A percentile compares a stretch with the other conserved stretches of the same genome.
Conservation (phyloP, 176 grass and related monocot species). For the Oryza coarctata region DNA sequence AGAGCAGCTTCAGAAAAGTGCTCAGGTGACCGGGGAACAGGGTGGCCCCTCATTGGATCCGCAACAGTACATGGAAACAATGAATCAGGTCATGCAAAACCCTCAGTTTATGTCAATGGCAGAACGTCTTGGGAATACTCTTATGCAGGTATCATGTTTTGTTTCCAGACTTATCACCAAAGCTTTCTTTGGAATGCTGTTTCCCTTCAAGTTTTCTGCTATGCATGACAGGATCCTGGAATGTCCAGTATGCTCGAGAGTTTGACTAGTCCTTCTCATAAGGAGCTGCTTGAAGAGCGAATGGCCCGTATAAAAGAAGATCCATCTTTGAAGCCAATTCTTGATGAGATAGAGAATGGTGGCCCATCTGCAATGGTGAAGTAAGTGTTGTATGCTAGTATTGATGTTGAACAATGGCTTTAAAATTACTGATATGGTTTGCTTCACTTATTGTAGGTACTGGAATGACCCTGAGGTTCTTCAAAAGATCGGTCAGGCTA, state of each 20-base stretch:
- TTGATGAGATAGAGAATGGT: conserved; percentile 85
- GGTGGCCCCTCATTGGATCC: conserved; percentile 73
- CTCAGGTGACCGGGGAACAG: conserved; percentile 60
- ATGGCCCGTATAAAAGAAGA: conserved; percentile 86
- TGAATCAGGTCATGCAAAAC: conserved; percentile 92
- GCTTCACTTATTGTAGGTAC: conserved; percentile 57
- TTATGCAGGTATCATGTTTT: conserved; percentile 68
- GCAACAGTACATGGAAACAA: conserved; percentile 74
- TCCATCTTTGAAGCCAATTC: conserved; percentile 78
- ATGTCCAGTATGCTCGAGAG: conserved; percentile 89
- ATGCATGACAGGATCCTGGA: conserved; percentile 63
- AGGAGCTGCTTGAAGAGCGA: conserved; percentile 83
- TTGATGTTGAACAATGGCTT: background rate
- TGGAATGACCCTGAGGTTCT: conserved; percentile 96
- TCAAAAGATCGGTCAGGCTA: conserved; percentile 89
- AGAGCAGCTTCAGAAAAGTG: conserved; percentile 77
- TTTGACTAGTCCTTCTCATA: conserved; percentile 71
- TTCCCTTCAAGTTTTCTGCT: background rate
- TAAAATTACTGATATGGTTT: conserved; percentile 20
- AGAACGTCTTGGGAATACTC: conserved; percentile 72
- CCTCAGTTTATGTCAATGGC: conserved; percentile 88
- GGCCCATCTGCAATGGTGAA: conserved; percentile 94
- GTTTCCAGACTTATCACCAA: background rate
- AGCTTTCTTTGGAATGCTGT: background rate
- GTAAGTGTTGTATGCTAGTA: conserved; percentile 40